Conservation (phyloP, 345 rosid species). For the Hypericum androsaemum region DNA sequence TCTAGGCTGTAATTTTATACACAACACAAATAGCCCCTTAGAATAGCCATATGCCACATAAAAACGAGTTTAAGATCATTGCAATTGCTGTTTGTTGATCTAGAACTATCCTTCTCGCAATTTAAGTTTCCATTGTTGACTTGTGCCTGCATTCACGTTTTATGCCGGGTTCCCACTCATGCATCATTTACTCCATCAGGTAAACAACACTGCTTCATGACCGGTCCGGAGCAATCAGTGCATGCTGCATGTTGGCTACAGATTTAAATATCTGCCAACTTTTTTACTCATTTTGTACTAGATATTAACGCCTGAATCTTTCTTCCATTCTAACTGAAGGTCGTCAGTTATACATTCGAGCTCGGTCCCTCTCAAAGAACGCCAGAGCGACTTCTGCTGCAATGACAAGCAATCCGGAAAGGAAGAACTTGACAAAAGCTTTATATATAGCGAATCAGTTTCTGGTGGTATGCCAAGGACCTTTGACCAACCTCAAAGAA, state of each 20-base stretch:
- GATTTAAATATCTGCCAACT: neutral
- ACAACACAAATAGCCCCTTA: no score
- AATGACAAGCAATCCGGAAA: conserved; percentile 32
- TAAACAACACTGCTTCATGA: no score
- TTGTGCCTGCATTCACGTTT: no score
- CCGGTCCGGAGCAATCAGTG: no score
- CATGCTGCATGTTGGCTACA: neutral
- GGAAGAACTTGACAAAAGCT: conserved; percentile 23
- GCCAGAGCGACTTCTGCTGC: conserved; percentile 19
- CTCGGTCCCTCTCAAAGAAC: conserved; percentile 35
- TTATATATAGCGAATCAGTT: conserved; percentile 36
- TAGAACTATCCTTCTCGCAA: no score
- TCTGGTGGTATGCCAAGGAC: conserved; percentile 33
- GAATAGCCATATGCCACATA: no score
- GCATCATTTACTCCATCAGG: no score
- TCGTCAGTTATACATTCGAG: conserved; percentile 77
- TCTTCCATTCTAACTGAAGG: conserved; percentile 29
- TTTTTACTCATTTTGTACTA: neutral
- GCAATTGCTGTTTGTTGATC: no score
- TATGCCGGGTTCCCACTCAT: no score
- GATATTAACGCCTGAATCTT: neutral
- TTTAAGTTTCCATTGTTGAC: no score
- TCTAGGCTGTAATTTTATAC: no score
- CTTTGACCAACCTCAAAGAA: conserved; percentile 48
- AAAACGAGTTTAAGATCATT: no score